Evolutionary conservation across 108 stramenopile genomes (phyloP), one percentile per base, ranked within the genome.

Genomic region (Seminavis robusta): DNA sequence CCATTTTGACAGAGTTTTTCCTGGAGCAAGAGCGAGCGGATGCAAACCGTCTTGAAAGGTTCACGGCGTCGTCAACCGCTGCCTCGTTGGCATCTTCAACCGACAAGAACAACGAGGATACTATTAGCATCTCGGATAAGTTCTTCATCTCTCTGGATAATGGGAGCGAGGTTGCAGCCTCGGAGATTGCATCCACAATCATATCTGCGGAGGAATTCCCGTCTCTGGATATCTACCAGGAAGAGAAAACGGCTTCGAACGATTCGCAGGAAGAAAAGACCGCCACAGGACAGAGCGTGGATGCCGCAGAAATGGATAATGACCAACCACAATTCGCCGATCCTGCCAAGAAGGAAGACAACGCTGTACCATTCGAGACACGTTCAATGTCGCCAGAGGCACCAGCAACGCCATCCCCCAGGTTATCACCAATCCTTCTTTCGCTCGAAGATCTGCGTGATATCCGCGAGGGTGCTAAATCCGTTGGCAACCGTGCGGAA

Each of bases 11-110:
- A n/a, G 80, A 86, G 27, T 68, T 90, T 26, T 80, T 80, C 42
- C 28, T 50, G 34, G 21, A n/a, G 8, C 42, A 32, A 44, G 29
- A 45, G 26, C 23, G 44, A 20, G 27, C 10, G 21, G 34, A 33
- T n/a, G 33, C 33, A 37, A 34, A 37, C 17, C 13, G 33, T 11
- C 11, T 9, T 11, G 9, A 37, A 9, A 13, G 13, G 36, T 37
- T 37, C 36, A 65, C 79, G 46, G 81, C 68, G 21, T 79, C 85
- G 8, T 90, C 88, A 27, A 90, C 88, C 30, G 80, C 80, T 25
- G 88, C 88, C 21, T 90, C 88, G 0, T 61, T 90, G 33, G 83
- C 85, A 27, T 90, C 88, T 11, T 90, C 84, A 7, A 65, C 63
- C 37, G 55, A 44, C 2, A 24, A 11, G 10, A 37, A 37, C 13